phyloP scores from a whole-genome alignment of 2,329 filamentous ascomycete species.

The Cercospora berteroae region DNA sequence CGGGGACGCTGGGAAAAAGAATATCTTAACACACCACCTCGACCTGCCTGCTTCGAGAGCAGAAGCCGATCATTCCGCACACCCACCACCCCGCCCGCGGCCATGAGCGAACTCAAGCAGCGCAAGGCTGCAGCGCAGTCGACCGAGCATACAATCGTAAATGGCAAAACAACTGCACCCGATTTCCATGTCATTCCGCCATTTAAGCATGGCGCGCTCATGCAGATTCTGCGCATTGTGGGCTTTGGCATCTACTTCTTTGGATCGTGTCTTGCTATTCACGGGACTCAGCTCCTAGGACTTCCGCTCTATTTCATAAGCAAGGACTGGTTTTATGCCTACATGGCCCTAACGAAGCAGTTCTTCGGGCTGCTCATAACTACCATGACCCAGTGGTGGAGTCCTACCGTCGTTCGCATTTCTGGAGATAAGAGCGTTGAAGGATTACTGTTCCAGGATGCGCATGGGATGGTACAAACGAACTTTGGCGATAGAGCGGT shows the following conservation, averaged over 20 bases:
- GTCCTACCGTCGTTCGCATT: constrained; percentile 73
- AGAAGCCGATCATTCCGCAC: background rate
- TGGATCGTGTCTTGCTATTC: constrained; percentile 46
- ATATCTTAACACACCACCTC: background rate
- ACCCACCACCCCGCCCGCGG: background rate
- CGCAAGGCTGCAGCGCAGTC: constrained; percentile 23
- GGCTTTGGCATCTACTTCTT: constrained; percentile 49
- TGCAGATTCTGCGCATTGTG: constrained; percentile 46
- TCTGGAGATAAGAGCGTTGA: constrained; percentile 78
- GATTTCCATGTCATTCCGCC: constrained; percentile 5
- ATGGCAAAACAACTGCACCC: background rate
- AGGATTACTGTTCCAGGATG: constrained; percentile 66
- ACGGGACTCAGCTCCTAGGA: constrained; percentile 69
- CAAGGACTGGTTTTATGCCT: constrained; percentile 74
- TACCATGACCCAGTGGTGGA: constrained; percentile 82
- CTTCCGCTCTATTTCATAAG: constrained; percentile 71
- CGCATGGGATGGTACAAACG: constrained; percentile 69
- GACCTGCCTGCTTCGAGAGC: background rate
- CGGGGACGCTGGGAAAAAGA: constrained; percentile 10
- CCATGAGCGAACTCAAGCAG: constrained; percentile 28
- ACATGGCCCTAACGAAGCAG: constrained; percentile 83
- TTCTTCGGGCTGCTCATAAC: constrained; percentile 74
- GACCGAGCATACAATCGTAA: background rate
- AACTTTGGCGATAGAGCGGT: constrained; percentile 78
- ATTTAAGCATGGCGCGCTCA: constrained; percentile 44